phyloP scores from a whole-genome alignment of 257 asterid genomes.

The Rubia yunnanensis region DNA sequence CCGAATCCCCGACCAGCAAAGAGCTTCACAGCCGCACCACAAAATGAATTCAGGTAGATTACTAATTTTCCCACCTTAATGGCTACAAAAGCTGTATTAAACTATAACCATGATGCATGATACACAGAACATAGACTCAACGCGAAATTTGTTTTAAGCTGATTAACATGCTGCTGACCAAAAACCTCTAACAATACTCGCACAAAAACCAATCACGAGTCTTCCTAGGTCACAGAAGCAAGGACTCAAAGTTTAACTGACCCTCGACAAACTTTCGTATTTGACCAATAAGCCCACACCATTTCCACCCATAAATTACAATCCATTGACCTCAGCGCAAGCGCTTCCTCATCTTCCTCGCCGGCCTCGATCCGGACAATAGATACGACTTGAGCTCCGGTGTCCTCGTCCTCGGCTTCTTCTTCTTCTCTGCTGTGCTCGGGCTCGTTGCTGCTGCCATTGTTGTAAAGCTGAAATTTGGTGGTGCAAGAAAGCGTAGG shows the following conservation, averaged over 20 bases:
- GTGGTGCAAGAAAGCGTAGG: not conserved
- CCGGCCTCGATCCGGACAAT: conserved; percentile 52
- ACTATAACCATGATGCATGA: not conserved
- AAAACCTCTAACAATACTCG: conserved; percentile 6
- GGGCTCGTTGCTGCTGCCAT: conserved; percentile 39
- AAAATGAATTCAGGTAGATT: too few species aligned
- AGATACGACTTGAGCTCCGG: conserved; percentile 65
- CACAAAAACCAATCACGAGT: conserved; percentile 7
- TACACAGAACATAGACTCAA: conserved; percentile 4
- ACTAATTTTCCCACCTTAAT: not conserved
- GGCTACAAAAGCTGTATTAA: not conserved
- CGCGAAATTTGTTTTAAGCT: not conserved
- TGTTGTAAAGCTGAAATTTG: not conserved
- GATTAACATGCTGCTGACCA: not conserved
- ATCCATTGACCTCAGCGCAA: conserved; percentile 21
- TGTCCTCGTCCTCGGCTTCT: conserved; percentile 49
- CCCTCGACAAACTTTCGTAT: conserved; percentile 11
- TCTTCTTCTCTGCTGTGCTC: conserved; percentile 34
- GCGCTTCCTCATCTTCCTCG: conserved; percentile 45
- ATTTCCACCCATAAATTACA: conserved; percentile 11
- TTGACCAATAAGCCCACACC: conserved; percentile 11
- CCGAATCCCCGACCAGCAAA: too few species aligned
- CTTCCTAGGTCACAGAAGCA: conserved; percentile 6
- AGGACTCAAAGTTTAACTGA: conserved; percentile 18
- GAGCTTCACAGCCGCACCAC: too few species aligned